Percentiles rank a stretch among this genome's conserved stretches.
Conservation (phyloP, 2,329 filamentous ascomycete genomes). For the Laburnicola sp. region DNA sequence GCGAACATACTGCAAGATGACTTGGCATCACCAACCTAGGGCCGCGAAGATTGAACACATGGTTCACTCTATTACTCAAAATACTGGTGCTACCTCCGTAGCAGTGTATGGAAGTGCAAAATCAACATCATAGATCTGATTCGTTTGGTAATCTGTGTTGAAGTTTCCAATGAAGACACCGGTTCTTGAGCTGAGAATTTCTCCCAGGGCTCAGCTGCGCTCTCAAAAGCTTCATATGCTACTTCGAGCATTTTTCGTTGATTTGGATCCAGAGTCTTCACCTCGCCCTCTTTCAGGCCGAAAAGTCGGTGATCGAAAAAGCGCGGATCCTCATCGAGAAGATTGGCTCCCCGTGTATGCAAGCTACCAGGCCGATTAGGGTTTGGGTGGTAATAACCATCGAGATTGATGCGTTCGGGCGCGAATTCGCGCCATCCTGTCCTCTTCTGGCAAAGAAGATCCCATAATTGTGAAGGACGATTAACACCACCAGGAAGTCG, state of each 20-base stretch:
- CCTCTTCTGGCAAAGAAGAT: constrained; percentile 33
- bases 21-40: no score
- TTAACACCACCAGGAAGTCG: no score
- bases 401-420: constrained; percentile 31
- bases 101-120: constrained; percentile 12
- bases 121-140: constrained; percentile 24
- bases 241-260: constrained; percentile 39
- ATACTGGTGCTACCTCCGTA: constrained; percentile 22
- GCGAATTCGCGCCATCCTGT: constrained; percentile 34
- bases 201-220: constrained; percentile 35
- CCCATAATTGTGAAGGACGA: constrained; percentile 19
- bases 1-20: constrained; percentile 8
- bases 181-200: constrained; percentile 19
- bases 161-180: constrained; percentile 31
- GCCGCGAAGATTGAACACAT: constrained; percentile 34
- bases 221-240: constrained; percentile 46
- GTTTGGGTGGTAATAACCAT: constrained; percentile 40
- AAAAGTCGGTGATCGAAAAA: constrained; percentile 45
- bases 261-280: constrained; percentile 26
- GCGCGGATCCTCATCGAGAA: constrained; percentile 40
- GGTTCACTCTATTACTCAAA: constrained; percentile 30
- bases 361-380: constrained; percentile 29
- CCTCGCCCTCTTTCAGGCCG: constrained; percentile 23
- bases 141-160: constrained; percentile 16
- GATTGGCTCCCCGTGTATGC: constrained; percentile 13